A percentile compares a stretch with the other conserved stretches of the same genome.
Conservation (phyloP, 2,329 filamentous ascomycete genomes). For the Botrytis elliptica region DNA sequence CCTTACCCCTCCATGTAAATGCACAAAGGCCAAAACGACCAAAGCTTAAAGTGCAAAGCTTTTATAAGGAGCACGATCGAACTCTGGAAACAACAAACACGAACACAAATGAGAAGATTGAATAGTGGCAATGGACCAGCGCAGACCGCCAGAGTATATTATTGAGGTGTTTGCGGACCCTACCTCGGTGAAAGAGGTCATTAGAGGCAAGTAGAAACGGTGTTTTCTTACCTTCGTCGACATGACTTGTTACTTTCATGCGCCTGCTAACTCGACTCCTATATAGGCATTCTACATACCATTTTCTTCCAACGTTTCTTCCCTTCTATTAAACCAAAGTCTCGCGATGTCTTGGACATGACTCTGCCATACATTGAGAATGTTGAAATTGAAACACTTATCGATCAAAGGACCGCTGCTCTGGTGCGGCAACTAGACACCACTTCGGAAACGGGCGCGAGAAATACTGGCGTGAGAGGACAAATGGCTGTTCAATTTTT, state of each 20-base stretch:
- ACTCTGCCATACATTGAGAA: slow-evolving; percentile 88
- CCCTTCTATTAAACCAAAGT: slow-evolving; percentile 76
- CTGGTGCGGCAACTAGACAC: slow-evolving; percentile 75
- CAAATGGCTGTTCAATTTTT: slow-evolving; percentile 90
- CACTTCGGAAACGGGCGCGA: slow-evolving; percentile 47
- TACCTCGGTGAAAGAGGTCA: slow-evolving; percentile 82
- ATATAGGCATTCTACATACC: slow-evolving; percentile 81
- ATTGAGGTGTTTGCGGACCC: slow-evolving; percentile 93
- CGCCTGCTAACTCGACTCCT: slow-evolving; percentile 6
- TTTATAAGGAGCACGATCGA: slow-evolving; percentile 13
- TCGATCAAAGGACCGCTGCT: slow-evolving; percentile 79
- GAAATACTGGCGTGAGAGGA: slow-evolving; percentile 62
- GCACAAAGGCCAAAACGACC: slow-evolving; percentile 21
- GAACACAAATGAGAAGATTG: slow-evolving; percentile 18
- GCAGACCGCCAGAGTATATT: slow-evolving; percentile 79
- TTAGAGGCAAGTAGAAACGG: slow-evolving; percentile 65
- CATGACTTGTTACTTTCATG: background rate
- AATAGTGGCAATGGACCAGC: slow-evolving; percentile 55
- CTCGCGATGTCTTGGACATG: slow-evolving; percentile 86
- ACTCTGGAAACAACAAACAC: slow-evolving; percentile 12
- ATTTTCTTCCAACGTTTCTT: slow-evolving; percentile 99
- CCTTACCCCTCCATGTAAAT: slow-evolving; percentile 22
- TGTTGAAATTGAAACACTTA: slow-evolving; percentile 86
- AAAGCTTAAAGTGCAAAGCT: background rate
- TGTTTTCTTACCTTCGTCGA: slow-evolving; percentile 14